These are phyloP conservation scores for Yamadazyma diddensiae DNA, from an alignment of 1,139 yeast species.

Conservation along the genomic window DNA sequence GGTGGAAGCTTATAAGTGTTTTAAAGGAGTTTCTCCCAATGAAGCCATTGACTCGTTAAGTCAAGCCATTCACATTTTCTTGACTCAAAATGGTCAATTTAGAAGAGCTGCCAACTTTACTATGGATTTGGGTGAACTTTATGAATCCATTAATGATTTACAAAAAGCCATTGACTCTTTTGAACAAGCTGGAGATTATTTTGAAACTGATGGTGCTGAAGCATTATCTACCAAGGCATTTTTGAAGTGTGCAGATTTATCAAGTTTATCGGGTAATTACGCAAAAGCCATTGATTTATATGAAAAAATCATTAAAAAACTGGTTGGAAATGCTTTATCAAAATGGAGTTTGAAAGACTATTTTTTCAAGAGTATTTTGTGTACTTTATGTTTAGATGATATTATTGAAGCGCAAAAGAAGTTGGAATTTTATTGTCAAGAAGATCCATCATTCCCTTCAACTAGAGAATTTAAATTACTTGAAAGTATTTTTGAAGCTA, in stretches of 20 bases:
- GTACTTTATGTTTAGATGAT: constrained; percentile 81
- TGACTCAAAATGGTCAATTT: constrained; percentile 86
- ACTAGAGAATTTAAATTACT: constrained; percentile 77
- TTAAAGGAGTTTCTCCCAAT: constrained; percentile 65
- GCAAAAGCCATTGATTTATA: constrained; percentile 71
- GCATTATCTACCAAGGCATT: constrained; percentile 88
- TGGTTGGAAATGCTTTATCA: constrained; percentile 70
- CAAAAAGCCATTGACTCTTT: constrained; percentile 72
- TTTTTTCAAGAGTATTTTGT: constrained; percentile 77
- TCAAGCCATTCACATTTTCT: constrained; percentile 75
- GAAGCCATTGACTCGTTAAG: constrained; percentile 79
- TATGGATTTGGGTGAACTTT: constrained; percentile 83
- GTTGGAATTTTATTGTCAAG: constrained; percentile 56
- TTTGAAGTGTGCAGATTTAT: constrained; percentile 85
- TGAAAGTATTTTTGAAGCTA: constrained; percentile 64
- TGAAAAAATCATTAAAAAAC: constrained; percentile 73
- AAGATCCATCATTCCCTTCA: constrained; percentile 75
- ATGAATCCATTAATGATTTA: constrained; percentile 68
- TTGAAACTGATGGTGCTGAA: constrained; percentile 87
- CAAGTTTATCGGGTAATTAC: constrained; percentile 74
- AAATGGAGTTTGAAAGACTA: constrained; percentile 94
- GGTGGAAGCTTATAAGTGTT: constrained; percentile 90
- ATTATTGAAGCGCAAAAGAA: constrained; percentile 81
- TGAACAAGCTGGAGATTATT: constrained; percentile 96
- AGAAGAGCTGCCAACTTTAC: constrained; percentile 95